Conservation (phyloP, 257 asterid species). For the Nicotiana benthamiana region DNA sequence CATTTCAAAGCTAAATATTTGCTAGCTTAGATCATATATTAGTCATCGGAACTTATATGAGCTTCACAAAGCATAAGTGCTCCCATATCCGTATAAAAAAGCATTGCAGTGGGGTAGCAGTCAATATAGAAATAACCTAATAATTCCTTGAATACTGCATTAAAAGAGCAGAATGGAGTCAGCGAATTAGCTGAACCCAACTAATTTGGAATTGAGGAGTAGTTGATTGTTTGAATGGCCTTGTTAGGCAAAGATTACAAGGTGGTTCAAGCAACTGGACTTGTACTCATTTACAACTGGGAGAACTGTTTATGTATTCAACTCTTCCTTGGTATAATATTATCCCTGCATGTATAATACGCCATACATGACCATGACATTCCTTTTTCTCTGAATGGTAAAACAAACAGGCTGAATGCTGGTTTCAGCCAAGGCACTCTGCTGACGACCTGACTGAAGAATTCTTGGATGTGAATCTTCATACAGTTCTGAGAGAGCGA, state of each 20-base stretch:
- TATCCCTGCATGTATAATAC: background rate
- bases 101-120: background rate
- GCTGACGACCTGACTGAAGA: background rate
- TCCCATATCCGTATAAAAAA: background rate
- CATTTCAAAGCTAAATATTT: background rate
- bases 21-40: background rate
- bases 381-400: background rate
- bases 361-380: background rate
- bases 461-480: background rate
- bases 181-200: background rate
- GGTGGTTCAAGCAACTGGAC: background rate
- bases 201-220: background rate
- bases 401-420: conserved; percentile 25
- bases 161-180: background rate
- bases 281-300: background rate
- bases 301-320: background rate
- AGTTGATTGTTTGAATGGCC: background rate
- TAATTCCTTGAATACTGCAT: background rate
- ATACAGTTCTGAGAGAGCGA: conserved; percentile 10
- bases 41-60: background rate
- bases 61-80: background rate
- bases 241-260: background rate
- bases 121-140: background rate
- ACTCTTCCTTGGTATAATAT: background rate
- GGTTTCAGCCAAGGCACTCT: conserved; percentile 20